These are phyloP conservation scores for Hypoxylon sp. DNA, from an alignment of 2,329 filamentous ascomycete genomes.

Conservation along the genomic window DNA sequence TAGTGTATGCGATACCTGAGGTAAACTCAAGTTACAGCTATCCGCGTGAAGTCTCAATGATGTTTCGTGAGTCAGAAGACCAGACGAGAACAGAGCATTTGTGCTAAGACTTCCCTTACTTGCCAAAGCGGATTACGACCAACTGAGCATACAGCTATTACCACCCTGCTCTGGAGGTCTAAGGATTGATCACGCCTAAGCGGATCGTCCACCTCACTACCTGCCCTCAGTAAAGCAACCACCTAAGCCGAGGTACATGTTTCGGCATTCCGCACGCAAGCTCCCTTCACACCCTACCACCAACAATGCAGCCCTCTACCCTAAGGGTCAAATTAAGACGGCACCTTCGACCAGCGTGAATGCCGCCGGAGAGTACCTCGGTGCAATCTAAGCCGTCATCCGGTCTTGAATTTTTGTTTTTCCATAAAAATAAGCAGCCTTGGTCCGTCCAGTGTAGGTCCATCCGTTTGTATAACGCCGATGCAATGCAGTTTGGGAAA, in stretches of 20 bases:
- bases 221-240: constrained; percentile 1
- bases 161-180: constrained; percentile 19
- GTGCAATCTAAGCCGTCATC: constrained; percentile 54
- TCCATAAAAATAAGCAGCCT: constrained; percentile 49
- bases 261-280: constrained; percentile 15
- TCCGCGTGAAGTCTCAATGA: constrained; percentile 20
- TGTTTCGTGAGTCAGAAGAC: neutral
- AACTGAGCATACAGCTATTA: constrained; percentile 24
- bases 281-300: constrained; percentile 12
- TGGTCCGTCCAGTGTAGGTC: constrained; percentile 48
- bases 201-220: constrained; percentile 31
- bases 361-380: constrained; percentile 56
- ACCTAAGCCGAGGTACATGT: constrained; percentile 8
- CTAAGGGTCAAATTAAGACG: constrained; percentile 56
- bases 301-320: constrained; percentile 28
- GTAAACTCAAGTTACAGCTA: constrained; percentile 23
- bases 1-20: constrained; percentile 43
- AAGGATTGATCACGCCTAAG: constrained; percentile 32
- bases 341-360: constrained; percentile 60
- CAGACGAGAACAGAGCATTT: neutral
- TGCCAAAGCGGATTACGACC: constrained; percentile 23
- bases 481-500: constrained; percentile 67
- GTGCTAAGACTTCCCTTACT: neutral
- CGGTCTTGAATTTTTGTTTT: constrained; percentile 52
- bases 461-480: constrained; percentile 64